Conservation (phyloP, 495 filamentous ascomycete species). For the Wilcoxina mikolae region DNA sequence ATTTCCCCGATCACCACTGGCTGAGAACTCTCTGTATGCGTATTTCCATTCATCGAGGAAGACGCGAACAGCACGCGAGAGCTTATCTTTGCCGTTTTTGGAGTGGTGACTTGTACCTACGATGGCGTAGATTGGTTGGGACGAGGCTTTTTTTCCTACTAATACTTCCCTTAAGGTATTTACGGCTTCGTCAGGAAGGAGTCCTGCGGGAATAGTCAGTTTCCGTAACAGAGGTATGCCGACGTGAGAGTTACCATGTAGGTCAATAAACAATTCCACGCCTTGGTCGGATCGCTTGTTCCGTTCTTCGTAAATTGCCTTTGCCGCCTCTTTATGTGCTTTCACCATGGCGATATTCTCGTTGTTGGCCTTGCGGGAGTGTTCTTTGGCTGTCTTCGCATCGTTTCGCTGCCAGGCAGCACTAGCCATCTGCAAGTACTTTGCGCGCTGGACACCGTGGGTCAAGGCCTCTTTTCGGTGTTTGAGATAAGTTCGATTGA, state of each 20-base stretch:
- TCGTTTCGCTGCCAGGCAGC: constrained; percentile 99
- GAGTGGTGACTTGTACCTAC: constrained; percentile 95
- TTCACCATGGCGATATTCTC: constrained; percentile 97
- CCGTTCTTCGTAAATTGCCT: constrained; percentile 82
- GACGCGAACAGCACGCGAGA: constrained; percentile 78
- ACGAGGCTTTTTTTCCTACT: constrained; percentile 58
- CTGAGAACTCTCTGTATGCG: constrained; percentile 88
- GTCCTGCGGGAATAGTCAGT: constrained; percentile 29
- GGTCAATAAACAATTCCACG: constrained; percentile 79
- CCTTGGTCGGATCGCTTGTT: constrained; percentile 51
- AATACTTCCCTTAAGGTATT: constrained; percentile 82
- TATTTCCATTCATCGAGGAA: constrained; percentile 96
- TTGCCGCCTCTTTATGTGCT: constrained; percentile 87
- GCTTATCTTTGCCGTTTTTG: constrained; percentile 97
- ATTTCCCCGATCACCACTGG: constrained; percentile 77
- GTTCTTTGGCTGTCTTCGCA: constrained; percentile 85
- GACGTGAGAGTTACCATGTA: constrained; percentile 44
- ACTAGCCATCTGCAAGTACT: constrained; percentile 95
- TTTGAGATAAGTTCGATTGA: constrained; percentile 89
- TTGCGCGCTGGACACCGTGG: constrained; percentile 88
- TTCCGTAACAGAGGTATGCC: background rate
- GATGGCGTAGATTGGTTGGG: constrained; percentile 78
- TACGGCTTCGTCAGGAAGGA: constrained; percentile 96
- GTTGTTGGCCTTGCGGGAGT: constrained; percentile 82
- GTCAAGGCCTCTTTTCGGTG: constrained; percentile 87